Evolutionary conservation across 768 basidiomycete species (phyloP), one percentile per base, ranked within the genome.

Genomic region (Boletus rubescentipes): DNA sequence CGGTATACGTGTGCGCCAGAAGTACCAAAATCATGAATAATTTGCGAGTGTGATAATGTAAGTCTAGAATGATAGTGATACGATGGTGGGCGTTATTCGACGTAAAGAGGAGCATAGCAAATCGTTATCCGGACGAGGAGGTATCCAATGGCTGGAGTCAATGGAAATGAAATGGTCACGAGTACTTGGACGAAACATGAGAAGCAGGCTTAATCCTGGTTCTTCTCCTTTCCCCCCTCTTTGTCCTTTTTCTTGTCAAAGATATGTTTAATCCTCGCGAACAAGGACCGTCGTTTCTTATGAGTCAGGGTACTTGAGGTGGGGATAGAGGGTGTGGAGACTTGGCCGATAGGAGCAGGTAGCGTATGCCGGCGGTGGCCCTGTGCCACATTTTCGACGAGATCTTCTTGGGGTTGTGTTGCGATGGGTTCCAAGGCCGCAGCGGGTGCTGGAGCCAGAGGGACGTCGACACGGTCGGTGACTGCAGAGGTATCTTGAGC

Each of bases 241-340:
- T 75, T 70, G 37, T 64, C 66, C 59, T 79, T 79, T 20, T 80
- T 73, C 61, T 75, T 77, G 50, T 81, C 73, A 34, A 87, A 86
- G 7, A 84, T 61, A 37, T 75, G 63, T 62, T 80, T 85, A 47
- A 76, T 62, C 60, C 76, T 84, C 23, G 77, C 77, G 48, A 87
- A 75, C 30, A 86, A 63, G 15, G 84, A 84, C 7, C 69, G 64
- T 41, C 74, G 73, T 64, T 83, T 85, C 73, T 84, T 83, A 15
- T 65, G 67, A n/a, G 58, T 59, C 14, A 60, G 48, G 2, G 75
- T 71, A 20, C 70, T 74, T 9, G 77, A 74, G 26, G 76, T 60
- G 3, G 69, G 58, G 8, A 67, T 63, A 26, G 70, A 62, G 9
- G 52, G 12, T 14, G 68, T 30, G 30, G 63, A 18, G 9, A 21